These are phyloP conservation scores for Heliocybe sulcata DNA, from an alignment of 1,284 basidiomycete species.

Conservation along the genomic window DNA sequence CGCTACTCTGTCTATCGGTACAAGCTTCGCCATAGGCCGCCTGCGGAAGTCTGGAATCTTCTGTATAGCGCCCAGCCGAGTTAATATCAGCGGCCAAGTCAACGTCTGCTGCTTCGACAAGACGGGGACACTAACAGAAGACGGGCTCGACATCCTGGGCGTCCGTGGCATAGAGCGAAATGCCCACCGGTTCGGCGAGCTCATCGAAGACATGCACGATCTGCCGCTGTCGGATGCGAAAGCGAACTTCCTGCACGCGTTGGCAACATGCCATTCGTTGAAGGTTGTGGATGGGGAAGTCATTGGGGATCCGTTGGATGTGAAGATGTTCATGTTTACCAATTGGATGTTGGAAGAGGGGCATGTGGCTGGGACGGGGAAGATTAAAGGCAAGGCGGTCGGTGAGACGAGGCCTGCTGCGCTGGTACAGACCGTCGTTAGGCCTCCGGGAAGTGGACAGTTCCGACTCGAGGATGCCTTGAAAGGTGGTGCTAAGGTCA, in stretches of 20 bases:
- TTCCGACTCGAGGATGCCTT: conserved; percentile 93
- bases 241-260: conserved; percentile 83
- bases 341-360: conserved; percentile 96
- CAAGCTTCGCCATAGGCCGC: conserved; percentile 89
- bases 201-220: conserved; percentile 84
- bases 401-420: conserved; percentile 75
- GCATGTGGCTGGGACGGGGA: conserved; percentile 56
- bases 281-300: conserved; percentile 87
- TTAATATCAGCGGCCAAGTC: conserved; percentile 95
- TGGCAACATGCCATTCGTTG: conserved; percentile 95
- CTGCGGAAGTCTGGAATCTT: conserved; percentile 88
- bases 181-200: conserved; percentile 81
- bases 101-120: conserved; percentile 99
- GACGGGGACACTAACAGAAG: conserved; percentile 97
- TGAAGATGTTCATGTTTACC: conserved; percentile 98
- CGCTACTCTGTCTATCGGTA: conserved; percentile 96
- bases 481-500: conserved; percentile 70
- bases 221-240: conserved; percentile 70
- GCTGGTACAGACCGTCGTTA: conserved; percentile 93
- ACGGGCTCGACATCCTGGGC: conserved; percentile 95
- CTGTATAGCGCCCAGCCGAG: conserved; percentile 94
- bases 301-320: conserved; percentile 94
- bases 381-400: conserved; percentile 59
- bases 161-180: conserved; percentile 78
- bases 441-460: conserved; percentile 86